These are phyloP conservation scores for Viola pubescens DNA, from an alignment of 441 rosid genomes.

Conservation along the genomic window DNA sequence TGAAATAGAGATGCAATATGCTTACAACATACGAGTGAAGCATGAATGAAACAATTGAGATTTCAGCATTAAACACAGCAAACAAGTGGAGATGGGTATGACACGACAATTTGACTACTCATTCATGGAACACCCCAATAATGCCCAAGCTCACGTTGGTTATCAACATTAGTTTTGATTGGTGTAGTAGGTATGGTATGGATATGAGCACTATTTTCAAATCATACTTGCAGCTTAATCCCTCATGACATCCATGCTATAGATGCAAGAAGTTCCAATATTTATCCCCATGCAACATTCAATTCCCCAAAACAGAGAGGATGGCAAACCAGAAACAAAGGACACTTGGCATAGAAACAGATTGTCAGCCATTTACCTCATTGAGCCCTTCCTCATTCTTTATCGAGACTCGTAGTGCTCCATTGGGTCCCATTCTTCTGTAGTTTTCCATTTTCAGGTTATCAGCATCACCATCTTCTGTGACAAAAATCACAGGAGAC, in stretches of 20 bases:
- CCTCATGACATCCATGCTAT: neutral
- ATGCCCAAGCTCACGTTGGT: too few relatives aligned
- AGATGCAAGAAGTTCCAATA: neutral
- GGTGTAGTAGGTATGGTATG: too few relatives aligned
- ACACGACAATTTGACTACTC: neutral
- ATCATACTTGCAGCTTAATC: too few relatives aligned
- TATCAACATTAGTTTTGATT: too few relatives aligned
- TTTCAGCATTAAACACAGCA: neutral
- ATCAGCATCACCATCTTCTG: slow-evolving; percentile 44
- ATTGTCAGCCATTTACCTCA: slow-evolving; percentile 36
- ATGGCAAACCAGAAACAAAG: neutral
- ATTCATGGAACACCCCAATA: neutral
- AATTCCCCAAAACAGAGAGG: neutral
- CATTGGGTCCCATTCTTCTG: slow-evolving; percentile 58
- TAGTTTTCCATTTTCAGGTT: slow-evolving; percentile 50
- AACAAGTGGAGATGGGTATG: neutral
- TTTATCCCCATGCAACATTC: neutral
- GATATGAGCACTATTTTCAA: too few relatives aligned
- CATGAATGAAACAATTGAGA: neutral
- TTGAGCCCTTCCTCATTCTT: slow-evolving; percentile 55
- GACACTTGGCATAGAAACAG: neutral
- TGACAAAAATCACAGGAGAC: slow-evolving; percentile 41
- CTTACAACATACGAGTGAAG: neutral
- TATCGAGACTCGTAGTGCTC: slow-evolving; percentile 62
- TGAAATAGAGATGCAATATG: neutral